Evolutionary conservation across 2,329 filamentous ascomycete genomes (phyloP).

Genomic region (Fusarium oligoseptatum): DNA sequence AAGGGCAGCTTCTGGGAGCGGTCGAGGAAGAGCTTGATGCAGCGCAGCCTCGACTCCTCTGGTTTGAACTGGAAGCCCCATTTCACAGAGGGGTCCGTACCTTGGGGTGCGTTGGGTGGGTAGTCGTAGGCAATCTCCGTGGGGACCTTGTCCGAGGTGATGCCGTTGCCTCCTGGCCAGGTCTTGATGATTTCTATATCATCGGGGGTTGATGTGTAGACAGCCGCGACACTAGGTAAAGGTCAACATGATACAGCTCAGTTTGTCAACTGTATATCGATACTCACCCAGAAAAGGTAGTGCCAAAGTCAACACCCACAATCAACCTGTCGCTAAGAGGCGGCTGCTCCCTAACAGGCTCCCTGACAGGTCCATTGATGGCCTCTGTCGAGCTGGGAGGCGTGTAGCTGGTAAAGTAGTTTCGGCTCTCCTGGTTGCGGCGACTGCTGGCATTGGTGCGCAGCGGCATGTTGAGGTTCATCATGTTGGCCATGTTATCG

Average conservation of each 20-base stretch:
- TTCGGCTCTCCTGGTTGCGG: slow-evolving; percentile 68
- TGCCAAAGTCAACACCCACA: slow-evolving; percentile 86
- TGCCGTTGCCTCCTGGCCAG: slow-evolving; percentile 86
- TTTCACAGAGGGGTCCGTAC: slow-evolving; percentile 67
- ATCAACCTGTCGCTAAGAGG: slow-evolving; percentile 74
- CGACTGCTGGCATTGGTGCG: slow-evolving; percentile 60
- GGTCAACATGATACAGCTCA: slow-evolving; percentile 6
- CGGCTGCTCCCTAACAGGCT: slow-evolving; percentile 65
- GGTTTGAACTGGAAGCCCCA: slow-evolving; percentile 89
- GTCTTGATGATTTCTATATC: slow-evolving; percentile 87
- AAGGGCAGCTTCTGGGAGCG: slow-evolving; percentile 84
- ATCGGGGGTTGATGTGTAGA: slow-evolving; percentile 81
- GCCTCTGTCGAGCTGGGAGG: slow-evolving; percentile 71
- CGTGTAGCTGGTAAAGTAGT: slow-evolving; percentile 69
- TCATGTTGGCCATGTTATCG: slow-evolving; percentile 43
- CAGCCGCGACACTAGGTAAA: slow-evolving; percentile 69
- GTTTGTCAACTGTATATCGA: background rate
- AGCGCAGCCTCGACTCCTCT: slow-evolving; percentile 80
- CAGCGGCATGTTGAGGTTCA: slow-evolving; percentile 66
- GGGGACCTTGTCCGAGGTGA: slow-evolving; percentile 89
- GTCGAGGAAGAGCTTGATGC: slow-evolving; percentile 88
- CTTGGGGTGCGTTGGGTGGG: slow-evolving; percentile 46
- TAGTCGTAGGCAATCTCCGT: slow-evolving; percentile 79
- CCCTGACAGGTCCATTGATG: slow-evolving; percentile 72
- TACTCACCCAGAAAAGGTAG: slow-evolving; percentile 82